Evolutionary conservation across 352 stramenopile genomes (phyloP).

Genomic region (Globisporangium orthogonon): DNA sequence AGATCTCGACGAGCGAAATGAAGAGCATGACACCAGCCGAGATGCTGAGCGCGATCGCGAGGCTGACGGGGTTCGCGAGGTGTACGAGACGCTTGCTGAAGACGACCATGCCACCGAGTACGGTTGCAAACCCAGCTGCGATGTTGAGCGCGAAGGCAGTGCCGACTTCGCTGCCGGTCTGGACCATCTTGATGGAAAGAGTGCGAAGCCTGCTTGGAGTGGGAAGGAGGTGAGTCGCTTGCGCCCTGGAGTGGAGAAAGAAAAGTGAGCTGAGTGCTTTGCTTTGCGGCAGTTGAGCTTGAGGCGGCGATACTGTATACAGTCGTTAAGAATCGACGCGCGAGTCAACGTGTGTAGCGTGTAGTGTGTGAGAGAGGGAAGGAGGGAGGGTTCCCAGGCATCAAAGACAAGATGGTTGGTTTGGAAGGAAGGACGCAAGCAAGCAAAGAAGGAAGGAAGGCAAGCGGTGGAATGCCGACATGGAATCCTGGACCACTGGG

Average conservation of each 20-base stretch:
- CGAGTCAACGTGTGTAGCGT: neutral
- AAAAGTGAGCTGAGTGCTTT: neutral
- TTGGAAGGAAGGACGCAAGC: neutral
- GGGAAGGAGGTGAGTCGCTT: neutral
- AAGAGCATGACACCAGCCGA: conserved; percentile 74
- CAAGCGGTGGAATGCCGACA: no score
- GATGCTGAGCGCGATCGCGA: conserved; percentile 58
- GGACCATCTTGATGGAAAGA: conserved; percentile 77
- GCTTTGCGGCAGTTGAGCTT: neutral
- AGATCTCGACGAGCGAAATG: conserved; percentile 72
- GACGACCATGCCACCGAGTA: conserved; percentile 60
- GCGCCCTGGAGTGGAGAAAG: neutral
- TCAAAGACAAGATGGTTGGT: neutral
- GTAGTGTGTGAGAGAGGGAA: no score
- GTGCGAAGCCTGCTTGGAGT: conserved; percentile 90
- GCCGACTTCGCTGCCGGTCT: conserved; percentile 24
- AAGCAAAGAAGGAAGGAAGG: neutral
- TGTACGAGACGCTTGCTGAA: conserved; percentile 61
- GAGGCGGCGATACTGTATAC: neutral
- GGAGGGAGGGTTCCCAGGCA: neutral
- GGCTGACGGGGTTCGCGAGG: conserved; percentile 38
- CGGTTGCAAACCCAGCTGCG: conserved; percentile 44
- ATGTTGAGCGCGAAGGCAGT: conserved; percentile 53
- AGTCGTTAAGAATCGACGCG: neutral
- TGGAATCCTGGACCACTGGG: neutral